Evolutionary conservation across 164 flowering plant species (phyloP), one percentile per base, ranked within the genome.

Genomic region (Tetracentron sinense): DNA sequence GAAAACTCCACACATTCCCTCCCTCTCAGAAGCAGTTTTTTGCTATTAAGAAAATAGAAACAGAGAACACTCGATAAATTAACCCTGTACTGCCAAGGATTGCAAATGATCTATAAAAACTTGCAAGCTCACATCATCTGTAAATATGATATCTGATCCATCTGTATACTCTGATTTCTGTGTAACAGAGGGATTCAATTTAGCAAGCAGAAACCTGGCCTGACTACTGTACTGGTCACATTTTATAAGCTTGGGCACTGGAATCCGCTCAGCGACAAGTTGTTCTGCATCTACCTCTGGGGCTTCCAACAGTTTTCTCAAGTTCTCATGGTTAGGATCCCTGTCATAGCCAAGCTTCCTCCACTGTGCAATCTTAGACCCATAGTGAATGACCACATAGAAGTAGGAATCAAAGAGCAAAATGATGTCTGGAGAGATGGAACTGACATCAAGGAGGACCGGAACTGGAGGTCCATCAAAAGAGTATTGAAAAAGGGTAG

Each of bases 181-280:
- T 23, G 96, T 89, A 56, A 83, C 79, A 56, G 96, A 94, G 1
- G 99, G 99, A 61, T 91, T 94, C 75, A 94, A 55, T 72, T 88
- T 94, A 29, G 99, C 99, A 33, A 94, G 90, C 62, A 91, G 81
- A 77, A 91, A 89, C 69, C 98, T 80, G 4, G 98, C 94, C 78
- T 90, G 94, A 65, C 95, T 87, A 72, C 96, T 56, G 66, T 94
- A 86, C 62, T 94, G 99, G 65, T 91, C 89, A 61, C 99, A 94
- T 63, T 75, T 83, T 21, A 91, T 67, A 50, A 94, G 68, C 69
- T 81, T 89, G 1, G 97, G 96, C 15, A 79, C 79, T 16, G 98
- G 99, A 65, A 94, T 50, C 55, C 99, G 72, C 10, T 88, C 96
- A 6, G 80, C 74, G 53, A 89, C 67, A 65, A 91, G 59, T 29